Conservation (phyloP, 108 stramenopile genomes). For the Skeletonema menzelii region DNA sequence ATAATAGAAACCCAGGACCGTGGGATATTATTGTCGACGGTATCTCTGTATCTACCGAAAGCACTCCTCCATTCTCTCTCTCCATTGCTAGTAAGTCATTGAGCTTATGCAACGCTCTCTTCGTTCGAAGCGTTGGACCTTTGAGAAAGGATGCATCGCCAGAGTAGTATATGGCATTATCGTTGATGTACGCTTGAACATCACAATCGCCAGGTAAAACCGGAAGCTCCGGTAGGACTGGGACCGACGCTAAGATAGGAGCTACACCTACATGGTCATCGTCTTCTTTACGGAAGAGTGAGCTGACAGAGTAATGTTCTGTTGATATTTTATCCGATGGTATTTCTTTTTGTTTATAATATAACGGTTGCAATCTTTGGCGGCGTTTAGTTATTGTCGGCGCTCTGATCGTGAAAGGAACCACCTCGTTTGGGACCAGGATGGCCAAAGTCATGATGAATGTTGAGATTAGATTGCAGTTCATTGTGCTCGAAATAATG, state of each 20-base stretch:
- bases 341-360: background rate
- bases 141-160: slow-evolving; percentile 58
- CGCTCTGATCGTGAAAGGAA: background rate
- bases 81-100: slow-evolving; percentile 54
- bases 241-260: background rate
- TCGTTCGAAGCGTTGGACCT: slow-evolving; percentile 54
- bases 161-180: slow-evolving; percentile 48
- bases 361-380: background rate
- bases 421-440: background rate
- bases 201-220: slow-evolving; percentile 67
- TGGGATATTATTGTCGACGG: slow-evolving; percentile 66
- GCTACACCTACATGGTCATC: background rate
- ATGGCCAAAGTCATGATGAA: background rate
- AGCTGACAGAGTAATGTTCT: background rate
- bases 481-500: background rate
- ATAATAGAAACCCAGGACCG: slow-evolving; percentile 62
- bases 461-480: background rate
- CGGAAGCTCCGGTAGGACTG: slow-evolving; percentile 12
- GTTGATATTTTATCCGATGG: background rate
- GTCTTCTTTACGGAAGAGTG: background rate
- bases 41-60: slow-evolving; percentile 57
- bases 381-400: background rate
- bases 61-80: slow-evolving; percentile 53
- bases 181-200: slow-evolving; percentile 53
- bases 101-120: slow-evolving; percentile 43